phyloP scores from a whole-genome alignment of 2,329 filamentous ascomycete genomes.

The Verticillium zaregamsianum region DNA sequence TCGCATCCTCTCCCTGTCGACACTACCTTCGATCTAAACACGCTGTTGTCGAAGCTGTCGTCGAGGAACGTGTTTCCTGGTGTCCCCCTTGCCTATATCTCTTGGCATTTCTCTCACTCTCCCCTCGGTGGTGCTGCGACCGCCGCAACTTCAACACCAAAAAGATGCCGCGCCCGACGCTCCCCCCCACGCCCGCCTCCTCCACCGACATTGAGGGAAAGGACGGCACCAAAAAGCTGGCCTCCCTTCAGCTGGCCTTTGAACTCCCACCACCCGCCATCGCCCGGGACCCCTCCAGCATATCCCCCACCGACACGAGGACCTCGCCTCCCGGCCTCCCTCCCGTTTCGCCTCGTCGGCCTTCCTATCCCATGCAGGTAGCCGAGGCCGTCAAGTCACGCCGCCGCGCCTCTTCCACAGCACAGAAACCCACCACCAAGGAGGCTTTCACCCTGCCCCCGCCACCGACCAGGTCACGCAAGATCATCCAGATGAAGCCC shows the following conservation, averaged over 20 bases:
- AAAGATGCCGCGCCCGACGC: slow-evolving; percentile 60
- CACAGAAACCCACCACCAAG: slow-evolving; percentile 41
- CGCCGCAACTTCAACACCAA: neutral
- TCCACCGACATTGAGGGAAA: slow-evolving; percentile 76
- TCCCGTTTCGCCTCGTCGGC: slow-evolving; percentile 13
- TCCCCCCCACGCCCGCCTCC: slow-evolving; percentile 73
- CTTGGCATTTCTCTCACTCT: neutral
- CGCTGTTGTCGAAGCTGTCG: neutral
- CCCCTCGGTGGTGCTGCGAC: neutral
- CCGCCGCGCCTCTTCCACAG: slow-evolving; percentile 41
- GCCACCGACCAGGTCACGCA: slow-evolving; percentile 84
- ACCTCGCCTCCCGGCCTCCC: slow-evolving; percentile 17
- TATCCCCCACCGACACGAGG: slow-evolving; percentile 35
- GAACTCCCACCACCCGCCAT: slow-evolving; percentile 75
- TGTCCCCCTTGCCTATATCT: neutral
- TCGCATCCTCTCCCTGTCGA: neutral
- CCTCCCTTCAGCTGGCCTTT: slow-evolving; percentile 64
- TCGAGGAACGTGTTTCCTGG: neutral
- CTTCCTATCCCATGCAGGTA: slow-evolving; percentile 41
- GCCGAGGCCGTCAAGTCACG: slow-evolving; percentile 50
- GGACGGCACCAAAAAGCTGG: slow-evolving; percentile 58
- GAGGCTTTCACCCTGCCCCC: slow-evolving; percentile 79
- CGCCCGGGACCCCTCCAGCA: slow-evolving; percentile 39
- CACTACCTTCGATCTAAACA: neutral
- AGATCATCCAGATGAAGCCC: slow-evolving; percentile 98